These are phyloP conservation scores for Kodamaea jinghongensis DNA, from an alignment of 805 yeast genomes.

Conservation along the genomic window DNA sequence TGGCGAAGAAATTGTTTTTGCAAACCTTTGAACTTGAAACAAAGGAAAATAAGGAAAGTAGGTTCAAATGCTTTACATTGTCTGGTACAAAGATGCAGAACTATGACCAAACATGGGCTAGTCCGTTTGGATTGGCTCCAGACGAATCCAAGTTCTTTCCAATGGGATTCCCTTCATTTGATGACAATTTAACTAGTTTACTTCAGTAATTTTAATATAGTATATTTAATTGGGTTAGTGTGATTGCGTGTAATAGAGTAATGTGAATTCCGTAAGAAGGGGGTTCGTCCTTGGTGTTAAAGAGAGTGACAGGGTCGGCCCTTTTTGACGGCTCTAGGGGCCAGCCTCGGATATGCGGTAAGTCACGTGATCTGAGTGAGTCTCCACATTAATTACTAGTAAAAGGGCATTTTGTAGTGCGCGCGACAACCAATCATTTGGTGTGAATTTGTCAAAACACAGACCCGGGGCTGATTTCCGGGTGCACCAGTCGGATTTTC, in stretches of 20 bases:
- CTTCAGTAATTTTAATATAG: neutral
- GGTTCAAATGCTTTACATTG: neutral
- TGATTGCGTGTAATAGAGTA: no score
- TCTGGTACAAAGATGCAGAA: neutral
- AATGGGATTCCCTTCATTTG: slow-evolving; percentile 7
- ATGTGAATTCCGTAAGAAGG: no score
- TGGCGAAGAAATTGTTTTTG: neutral
- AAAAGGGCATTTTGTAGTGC: no score
- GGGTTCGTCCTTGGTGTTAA: no score
- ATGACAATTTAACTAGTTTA: slow-evolving; percentile 8
- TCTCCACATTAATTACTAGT: no score
- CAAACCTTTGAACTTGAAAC: neutral
- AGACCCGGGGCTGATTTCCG: slow-evolving; percentile 11
- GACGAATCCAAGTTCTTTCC: slow-evolving; percentile 4
- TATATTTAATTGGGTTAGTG: no score
- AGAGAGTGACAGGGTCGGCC: no score
- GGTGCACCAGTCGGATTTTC: slow-evolving; percentile 2
- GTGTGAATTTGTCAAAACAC: slow-evolving; percentile 11
- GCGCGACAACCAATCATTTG: slow-evolving; percentile 8
- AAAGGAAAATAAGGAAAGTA: slow-evolving; percentile 2
- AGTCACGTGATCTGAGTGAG: no score
- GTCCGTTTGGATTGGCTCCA: slow-evolving; percentile 6
- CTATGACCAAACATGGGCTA: slow-evolving; percentile 6
- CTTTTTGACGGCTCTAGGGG: no score
- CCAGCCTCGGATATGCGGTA: no score